Evolutionary conservation across 306 rosid species (phyloP), one percentile per base, ranked within the genome.

Genomic region (Cajanus cajan): DNA sequence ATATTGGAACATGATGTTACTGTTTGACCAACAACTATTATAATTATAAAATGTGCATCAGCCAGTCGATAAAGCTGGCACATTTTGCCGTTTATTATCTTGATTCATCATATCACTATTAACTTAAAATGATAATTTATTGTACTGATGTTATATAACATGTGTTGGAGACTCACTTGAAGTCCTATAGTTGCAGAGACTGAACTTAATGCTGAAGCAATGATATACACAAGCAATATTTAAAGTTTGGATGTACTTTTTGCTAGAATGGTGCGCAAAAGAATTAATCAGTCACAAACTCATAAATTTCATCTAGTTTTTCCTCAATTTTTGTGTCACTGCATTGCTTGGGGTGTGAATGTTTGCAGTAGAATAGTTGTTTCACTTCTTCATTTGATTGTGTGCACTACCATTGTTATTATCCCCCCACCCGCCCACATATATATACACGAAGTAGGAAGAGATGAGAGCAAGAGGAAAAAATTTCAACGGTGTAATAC

Each of bases 131-230:
- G 21, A 33, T 28, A 31, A 33, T 78, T 31, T 31, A 33, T 45
- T 79, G 48, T 3, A 24, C 21, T 80, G 63, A 71, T 40, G 25
- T 62, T 55, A 62, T 80, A 63, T 50, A 31, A 67, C 18, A 58
- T 24, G 43, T 39, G 34, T 7, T 1, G n/a, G 10, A 67, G 66
- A 15, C 25, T 77, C 9, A 0, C 52, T 39, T 68, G 58, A 66
- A 66, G 25, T 19, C 62, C 28, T 57, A 18, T 7, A 71, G 70
- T 55, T 54, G 68, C 47, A 65, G 18, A 21, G 55, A 21, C 31
- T 39, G 67, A 77, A 51, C 28, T 39, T 24, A 78, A 25, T 15
- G 5, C 21, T 15, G 3, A 62, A 55, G 40, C 19, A 13, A 28
- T 13, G 10, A 59, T 25, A 25, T 12, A 43, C 64, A 22, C 64